These are phyloP conservation scores for Trametes cubensis DNA, from an alignment of 768 basidiomycete species.

Conservation along the genomic window DNA sequence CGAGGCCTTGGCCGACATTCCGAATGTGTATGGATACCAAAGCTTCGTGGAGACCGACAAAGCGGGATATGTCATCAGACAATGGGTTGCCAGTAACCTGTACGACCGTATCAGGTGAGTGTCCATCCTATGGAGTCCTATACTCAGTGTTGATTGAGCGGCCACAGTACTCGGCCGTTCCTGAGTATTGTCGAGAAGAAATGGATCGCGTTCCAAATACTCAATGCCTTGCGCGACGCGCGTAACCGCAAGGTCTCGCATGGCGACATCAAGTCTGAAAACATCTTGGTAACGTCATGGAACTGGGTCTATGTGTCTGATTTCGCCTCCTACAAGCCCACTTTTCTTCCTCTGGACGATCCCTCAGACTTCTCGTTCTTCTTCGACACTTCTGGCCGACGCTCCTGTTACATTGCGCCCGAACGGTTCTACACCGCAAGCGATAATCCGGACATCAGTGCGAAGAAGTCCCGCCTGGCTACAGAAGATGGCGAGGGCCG, in stretches of 20 bases:
- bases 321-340: slow-evolving; percentile 94
- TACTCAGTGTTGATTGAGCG: not conserved
- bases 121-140: not conserved
- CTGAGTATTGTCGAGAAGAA: slow-evolving; percentile 91
- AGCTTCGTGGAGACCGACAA: slow-evolving; percentile 92
- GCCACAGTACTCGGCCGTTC: slow-evolving; percentile 88
- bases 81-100: slow-evolving; percentile 92
- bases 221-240: slow-evolving; percentile 82
- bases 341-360: slow-evolving; percentile 92
- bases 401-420: slow-evolving; percentile 95
- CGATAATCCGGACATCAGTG: slow-evolving; percentile 65
- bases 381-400: slow-evolving; percentile 91
- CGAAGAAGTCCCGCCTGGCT: slow-evolving; percentile 60
- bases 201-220: slow-evolving; percentile 95
- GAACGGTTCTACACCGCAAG: slow-evolving; percentile 89
- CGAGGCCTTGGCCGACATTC: slow-evolving; percentile 79
- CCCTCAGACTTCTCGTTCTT: slow-evolving; percentile 98
- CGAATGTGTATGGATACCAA: slow-evolving; percentile 89
- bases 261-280: slow-evolving; percentile 97
- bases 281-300: slow-evolving; percentile 94
- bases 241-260: slow-evolving; percentile 88
- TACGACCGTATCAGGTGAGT: slow-evolving; percentile 96
- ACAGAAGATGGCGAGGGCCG: slow-evolving; percentile 61
- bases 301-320: slow-evolving; percentile 96
- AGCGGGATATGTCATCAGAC: slow-evolving; percentile 92